Percentiles rank a stretch among this genome's conserved stretches.
phyloP scores from a whole-genome alignment of 108 stramenopile genomes.

The Pseudonitzschia multiseries region DNA sequence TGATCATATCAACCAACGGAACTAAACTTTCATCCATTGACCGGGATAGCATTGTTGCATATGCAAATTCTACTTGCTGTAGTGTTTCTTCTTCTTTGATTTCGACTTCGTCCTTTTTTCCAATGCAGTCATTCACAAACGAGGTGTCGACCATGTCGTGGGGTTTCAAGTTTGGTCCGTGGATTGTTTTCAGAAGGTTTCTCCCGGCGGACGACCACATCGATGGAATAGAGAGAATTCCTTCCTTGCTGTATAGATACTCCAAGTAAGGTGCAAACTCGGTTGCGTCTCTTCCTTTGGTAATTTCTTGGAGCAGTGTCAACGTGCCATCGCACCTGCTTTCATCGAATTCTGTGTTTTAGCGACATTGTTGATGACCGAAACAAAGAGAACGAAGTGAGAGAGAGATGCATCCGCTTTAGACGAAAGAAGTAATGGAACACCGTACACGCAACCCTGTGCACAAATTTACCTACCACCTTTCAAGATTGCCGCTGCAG shows the following conservation, averaged over 20 bases:
- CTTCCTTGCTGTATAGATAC: slow-evolving; percentile 30
- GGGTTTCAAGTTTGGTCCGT: slow-evolving; percentile 9
- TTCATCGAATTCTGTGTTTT: neutral
- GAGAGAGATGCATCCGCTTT: neutral
- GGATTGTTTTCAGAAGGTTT: neutral
- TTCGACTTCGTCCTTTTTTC: neutral
- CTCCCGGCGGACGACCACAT: slow-evolving; percentile 23
- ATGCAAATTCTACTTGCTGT: slow-evolving; percentile 22
- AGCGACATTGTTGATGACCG: neutral
- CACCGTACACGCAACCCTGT: too few species aligned
- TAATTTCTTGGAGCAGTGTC: slow-evolving; percentile 27
- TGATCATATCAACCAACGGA: slow-evolving; percentile 37
- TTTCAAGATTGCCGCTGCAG: slow-evolving; percentile 6
- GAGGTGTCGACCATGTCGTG: neutral
- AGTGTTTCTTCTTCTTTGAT: neutral
- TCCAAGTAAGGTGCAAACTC: slow-evolving; percentile 49
- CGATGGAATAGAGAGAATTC: slow-evolving; percentile 24
- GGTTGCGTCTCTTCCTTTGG: slow-evolving; percentile 15
- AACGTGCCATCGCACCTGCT: slow-evolving; percentile 38
- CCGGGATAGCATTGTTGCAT: slow-evolving; percentile 15
- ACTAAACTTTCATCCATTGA: slow-evolving; percentile 30
- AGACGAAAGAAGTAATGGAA: neutral
- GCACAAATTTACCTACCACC: neutral
- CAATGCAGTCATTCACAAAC: neutral
- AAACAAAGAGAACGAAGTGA: neutral